Base-by-base conservation (phyloP, 768 basidiomycete species). In the Lactifluus rugatus region DNA sequence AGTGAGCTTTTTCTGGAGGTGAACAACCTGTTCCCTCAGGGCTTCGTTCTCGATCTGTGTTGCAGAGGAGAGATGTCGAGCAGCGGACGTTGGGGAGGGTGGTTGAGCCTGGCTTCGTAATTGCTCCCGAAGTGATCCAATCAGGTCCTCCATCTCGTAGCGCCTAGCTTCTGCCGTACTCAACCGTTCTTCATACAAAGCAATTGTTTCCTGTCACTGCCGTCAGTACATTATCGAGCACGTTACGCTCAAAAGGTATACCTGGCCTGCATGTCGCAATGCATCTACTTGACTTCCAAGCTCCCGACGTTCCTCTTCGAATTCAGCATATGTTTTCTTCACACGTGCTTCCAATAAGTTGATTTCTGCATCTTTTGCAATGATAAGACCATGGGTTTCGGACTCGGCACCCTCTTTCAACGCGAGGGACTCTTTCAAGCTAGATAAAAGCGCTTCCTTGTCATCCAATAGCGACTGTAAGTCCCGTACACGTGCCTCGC, bases 21-120 rank as follows among this genome's bases (percentile, higher is more conserved):
- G 90, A 41, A 82, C 80, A n/a, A 92, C 78, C 69, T 99, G 94
- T 28, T 94, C 93, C 16, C 80, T 83, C 13, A 97, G 80, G 14
- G 82, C 85, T 69, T 98, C 93, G 66, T 97, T 97, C 70, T 99
- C 94, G 62, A 99, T 98, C 67, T 92, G 83, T 2, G 84, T 80
- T 0, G 93, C 94, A 9, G 90, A 84, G 5, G 81, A 72, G 4
- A 80, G 75, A 26, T 74, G 73, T 7, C 71, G 72, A 1, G 73
- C 68, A 9, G 67, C 62, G 4, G 73, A 67, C 37, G 68, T 58
- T 36, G 77, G 69, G 48, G 75, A 72, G 17, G 67, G 66, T 17
- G 70, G 70, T 21, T 70, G 68, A 16, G 70, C 61, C 23, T 69
- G 65, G 26, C 63, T 63, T 28, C 67, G 72, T 34, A 72, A 69